Base-by-base conservation (phyloP, 1,139 yeast species). In the Magnusiomyces ingens region DNA sequence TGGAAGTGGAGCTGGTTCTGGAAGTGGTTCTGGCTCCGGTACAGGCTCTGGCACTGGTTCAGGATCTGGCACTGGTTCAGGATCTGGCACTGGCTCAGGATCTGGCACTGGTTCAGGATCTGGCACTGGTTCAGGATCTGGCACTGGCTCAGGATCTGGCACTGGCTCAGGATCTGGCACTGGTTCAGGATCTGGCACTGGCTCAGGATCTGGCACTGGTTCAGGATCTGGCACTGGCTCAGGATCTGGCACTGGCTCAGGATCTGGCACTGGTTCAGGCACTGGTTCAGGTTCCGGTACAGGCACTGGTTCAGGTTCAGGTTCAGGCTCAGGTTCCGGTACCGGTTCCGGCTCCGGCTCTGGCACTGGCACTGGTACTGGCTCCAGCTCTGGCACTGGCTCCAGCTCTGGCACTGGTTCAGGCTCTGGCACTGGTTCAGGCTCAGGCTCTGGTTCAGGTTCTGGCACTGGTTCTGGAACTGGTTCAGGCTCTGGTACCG, bases 81-180 rank as follows among this genome's bases (percentile, higher is more conserved):
- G 13, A 5, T 37, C 18, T 40, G 50, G 42, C 38, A 13, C 40
- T 40, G 50, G 48, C 11, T 45, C 51, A 32, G 49, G 18, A 5
- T 11, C 51, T 45, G 50, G 37, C 32, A 6, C 52, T 45, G 50
- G 32, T 37, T 38, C 52, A 29, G 54, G 47, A 3, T 44, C 51
- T n/a, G 38, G 32, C 37, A 19, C 36, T 40, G 44, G 42, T 41
- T 19, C 53, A 18, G 47, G 45, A 12, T 40, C 48, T 35, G 50
- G 43, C 22, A 19, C 43, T n/a, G 53, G 44, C 19, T 38, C 43
- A 26, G 47, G 44, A 3, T 46, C 52, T 38, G 37, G 13, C 22
- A 26, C 35, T 29, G 48, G 44, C 10, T 18, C 26, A 4, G 53
- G 37, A 13, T 41, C 50, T 22, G 51, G 48, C 41, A 21, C 47